Conservation (phyloP, 345 rosid species). For the Populus davidiana region DNA sequence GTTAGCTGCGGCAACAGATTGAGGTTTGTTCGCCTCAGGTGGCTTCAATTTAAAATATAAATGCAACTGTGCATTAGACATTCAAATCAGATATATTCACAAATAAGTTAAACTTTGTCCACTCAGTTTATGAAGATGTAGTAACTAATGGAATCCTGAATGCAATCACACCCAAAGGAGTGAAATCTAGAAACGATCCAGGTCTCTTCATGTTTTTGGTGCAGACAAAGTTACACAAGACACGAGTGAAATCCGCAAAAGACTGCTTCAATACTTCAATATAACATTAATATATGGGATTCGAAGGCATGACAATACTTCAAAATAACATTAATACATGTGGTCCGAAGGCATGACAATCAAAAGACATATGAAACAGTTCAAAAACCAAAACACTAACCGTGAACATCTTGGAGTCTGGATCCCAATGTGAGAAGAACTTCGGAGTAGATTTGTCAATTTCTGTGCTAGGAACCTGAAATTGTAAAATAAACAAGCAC, state of each 20-base stretch:
- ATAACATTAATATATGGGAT: neutral
- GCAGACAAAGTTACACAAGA: neutral
- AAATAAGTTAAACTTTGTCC: neutral
- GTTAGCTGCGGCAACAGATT: slow-evolving; percentile 52
- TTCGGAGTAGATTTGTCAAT: slow-evolving; percentile 95
- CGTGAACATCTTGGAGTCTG: slow-evolving; percentile 97
- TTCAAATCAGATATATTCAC: slow-evolving; percentile 1
- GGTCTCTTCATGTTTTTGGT: neutral
- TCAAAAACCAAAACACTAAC: slow-evolving; percentile 39
- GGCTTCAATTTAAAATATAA: slow-evolving; percentile 82
- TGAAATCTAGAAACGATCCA: neutral
- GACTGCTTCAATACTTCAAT: neutral
- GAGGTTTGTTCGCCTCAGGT: slow-evolving; percentile 75
- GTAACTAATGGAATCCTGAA: neutral
- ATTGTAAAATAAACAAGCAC: neutral
- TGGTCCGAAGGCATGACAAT: neutral
- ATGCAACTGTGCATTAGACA: slow-evolving; percentile 59
- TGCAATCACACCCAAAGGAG: no score
- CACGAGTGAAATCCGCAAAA: neutral
- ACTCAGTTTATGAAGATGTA: neutral
- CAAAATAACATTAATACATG: neutral
- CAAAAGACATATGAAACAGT: neutral
- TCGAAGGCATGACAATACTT: neutral
- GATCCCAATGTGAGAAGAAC: slow-evolving; percentile 99
- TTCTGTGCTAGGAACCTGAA: slow-evolving; percentile 97